Evolutionary conservation across 2,329 filamentous ascomycete species (phyloP).

Genomic region (Ophiostoma angusticollis): DNA sequence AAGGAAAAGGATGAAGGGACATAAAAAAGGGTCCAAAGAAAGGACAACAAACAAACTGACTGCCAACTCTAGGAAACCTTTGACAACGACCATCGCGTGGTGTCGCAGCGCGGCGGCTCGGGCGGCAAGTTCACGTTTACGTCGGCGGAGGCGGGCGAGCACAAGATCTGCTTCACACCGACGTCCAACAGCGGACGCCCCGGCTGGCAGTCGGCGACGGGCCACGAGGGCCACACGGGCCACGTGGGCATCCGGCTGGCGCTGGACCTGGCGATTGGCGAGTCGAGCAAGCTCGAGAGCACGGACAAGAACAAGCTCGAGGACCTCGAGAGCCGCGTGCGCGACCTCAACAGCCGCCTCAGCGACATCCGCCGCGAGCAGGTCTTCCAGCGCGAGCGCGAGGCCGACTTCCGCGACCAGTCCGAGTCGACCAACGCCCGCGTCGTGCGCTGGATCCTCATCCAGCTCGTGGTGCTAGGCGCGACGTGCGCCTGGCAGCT

Average conservation of each 20-base stretch:
- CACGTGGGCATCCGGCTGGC: slow-evolving; percentile 72
- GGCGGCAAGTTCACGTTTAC: slow-evolving; percentile 89
- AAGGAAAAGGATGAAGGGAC: too few species aligned
- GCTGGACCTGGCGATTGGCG: slow-evolving; percentile 85
- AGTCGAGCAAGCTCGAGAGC: slow-evolving; percentile 87
- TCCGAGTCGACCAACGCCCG: slow-evolving; percentile 85
- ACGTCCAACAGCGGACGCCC: slow-evolving; percentile 55
- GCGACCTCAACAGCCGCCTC: slow-evolving; percentile 76
- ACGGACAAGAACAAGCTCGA: slow-evolving; percentile 86
- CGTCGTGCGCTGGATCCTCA: slow-evolving; percentile 85
- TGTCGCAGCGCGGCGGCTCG: slow-evolving; percentile 66
- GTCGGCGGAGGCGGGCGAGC: slow-evolving; percentile 85
- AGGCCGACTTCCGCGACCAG: slow-evolving; percentile 96
- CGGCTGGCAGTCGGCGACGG: slow-evolving; percentile 53
- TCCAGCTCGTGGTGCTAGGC: slow-evolving; percentile 75
- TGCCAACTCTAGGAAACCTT: slow-evolving; percentile 59
- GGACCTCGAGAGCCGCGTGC: slow-evolving; percentile 77
- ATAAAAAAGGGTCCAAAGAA: too few species aligned
- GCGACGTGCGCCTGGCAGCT: slow-evolving; percentile 94
- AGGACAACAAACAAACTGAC: not conserved
- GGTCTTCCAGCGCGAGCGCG: slow-evolving; percentile 92
- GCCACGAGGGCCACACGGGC: slow-evolving; percentile 23
- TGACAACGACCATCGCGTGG: slow-evolving; percentile 93
- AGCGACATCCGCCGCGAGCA: slow-evolving; percentile 88
- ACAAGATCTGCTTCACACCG: slow-evolving; percentile 89